These are phyloP conservation scores for Mediolabrus comicus DNA, from an alignment of 108 stramenopile species.

Conservation along the genomic window DNA sequence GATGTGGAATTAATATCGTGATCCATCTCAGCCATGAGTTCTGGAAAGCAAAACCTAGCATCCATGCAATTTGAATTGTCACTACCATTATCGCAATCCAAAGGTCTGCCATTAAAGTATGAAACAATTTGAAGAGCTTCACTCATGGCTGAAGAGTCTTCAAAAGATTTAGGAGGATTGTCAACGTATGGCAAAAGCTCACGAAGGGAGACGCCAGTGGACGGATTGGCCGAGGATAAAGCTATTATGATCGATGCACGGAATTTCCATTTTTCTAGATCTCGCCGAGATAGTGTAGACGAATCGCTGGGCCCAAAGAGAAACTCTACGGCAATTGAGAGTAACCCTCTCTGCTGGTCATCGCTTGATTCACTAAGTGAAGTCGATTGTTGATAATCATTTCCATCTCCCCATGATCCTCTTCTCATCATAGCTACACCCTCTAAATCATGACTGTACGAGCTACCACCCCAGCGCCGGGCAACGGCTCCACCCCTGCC, in stretches of 20 bases:
- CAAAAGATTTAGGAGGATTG: conserved; percentile 57
- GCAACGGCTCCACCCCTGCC: conserved; percentile 14
- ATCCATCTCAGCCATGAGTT: conserved; percentile 65
- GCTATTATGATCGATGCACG: conserved; percentile 40
- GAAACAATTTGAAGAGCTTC: conserved; percentile 60
- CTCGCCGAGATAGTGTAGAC: conserved; percentile 18
- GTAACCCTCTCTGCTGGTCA: conserved; percentile 54
- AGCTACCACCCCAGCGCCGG: conserved; percentile 32
- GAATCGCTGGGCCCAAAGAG: conserved; percentile 68
- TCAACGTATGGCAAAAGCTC: conserved; percentile 69
- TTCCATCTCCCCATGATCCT: conserved; percentile 37
- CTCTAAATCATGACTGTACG: conserved; percentile 13
- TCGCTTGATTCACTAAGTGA: conserved; percentile 11
- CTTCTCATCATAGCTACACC: conserved; percentile 43
- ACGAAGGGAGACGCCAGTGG: conserved; percentile 47
- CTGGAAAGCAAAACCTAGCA: conserved; percentile 71
- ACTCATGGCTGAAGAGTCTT: conserved; percentile 38
- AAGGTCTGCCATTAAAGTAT: conserved; percentile 81
- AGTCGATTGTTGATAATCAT: conserved; percentile 10
- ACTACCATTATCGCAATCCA: neutral
- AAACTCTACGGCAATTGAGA: conserved; percentile 79
- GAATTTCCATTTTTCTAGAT: conserved; percentile 72
- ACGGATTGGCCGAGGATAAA: conserved; percentile 42
- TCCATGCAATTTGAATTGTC: conserved; percentile 14
- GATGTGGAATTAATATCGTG: conserved; percentile 3